Base-by-base conservation (phyloP, 768 basidiomycete species). In the Lactifluus volemus region DNA sequence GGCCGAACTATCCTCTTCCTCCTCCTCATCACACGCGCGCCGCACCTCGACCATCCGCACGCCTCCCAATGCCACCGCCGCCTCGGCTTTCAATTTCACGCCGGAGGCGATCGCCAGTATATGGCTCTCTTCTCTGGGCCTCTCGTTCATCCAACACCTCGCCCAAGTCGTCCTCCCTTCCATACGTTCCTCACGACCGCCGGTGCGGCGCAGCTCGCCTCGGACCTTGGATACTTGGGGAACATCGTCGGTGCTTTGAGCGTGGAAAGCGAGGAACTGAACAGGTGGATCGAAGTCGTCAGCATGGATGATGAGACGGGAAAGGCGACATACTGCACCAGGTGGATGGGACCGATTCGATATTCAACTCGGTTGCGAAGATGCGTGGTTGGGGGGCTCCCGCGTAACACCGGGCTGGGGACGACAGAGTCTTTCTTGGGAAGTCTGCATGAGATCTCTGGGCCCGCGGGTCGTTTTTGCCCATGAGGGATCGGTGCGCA, bases 231-330 rank as follows among this genome's bases (percentile, higher is more conserved):
- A 25, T 97, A 98, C 73, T 77, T 99, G 44, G 83, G 84, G 2
- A 97, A 96, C 67, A 94, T 98, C 50, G 88, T 94, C 38, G 79
- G 85, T 50, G 94, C 92, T 30, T 77, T 98, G 53, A 93, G 95
- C 68, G 92, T 96, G 5, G 92, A 96, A 66, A 86, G 80, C 68
- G 82, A 83, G 7, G 87, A 86, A 41, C 74, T 98, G 49, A 88
- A 88, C 64, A 77, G 75, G 68, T 98, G 96, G 96, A 84, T 81
- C 70, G 81, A 81, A 53, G 84, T 77, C 55, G 77, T 79, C n/a
- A 83, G 81, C 41, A 72, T 87, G 74, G 82, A 83, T 48, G 82
- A 88, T 1, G 61, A 63, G 21, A 44, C 52, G 7, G 61, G 61
- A 14, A 63, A 49, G 12, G 47, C 61, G 52, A 54, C 15, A 4